Conservation (phyloP, 2,329 filamentous ascomycete species). For the Colletotrichum camelliae region DNA sequence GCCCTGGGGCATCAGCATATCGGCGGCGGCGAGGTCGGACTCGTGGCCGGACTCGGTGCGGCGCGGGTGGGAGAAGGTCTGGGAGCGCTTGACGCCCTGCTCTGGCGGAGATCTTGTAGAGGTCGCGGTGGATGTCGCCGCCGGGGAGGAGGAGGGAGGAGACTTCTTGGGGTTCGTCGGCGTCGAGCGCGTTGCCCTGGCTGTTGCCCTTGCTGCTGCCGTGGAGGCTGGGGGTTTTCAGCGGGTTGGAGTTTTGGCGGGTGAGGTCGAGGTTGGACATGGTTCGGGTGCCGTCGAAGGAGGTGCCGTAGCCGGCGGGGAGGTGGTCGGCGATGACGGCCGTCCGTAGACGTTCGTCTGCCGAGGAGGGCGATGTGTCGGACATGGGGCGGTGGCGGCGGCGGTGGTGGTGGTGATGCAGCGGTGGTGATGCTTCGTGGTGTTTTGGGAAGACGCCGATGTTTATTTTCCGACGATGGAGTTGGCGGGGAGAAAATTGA, state of each 20-base stretch:
- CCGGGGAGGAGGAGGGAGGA: constrained; percentile 77
- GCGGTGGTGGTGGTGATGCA: not conserved
- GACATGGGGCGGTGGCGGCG: no score
- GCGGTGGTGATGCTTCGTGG: not conserved
- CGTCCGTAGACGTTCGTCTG: constrained; percentile 12
- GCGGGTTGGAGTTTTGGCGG: not conserved
- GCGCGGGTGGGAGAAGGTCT: constrained; percentile 68
- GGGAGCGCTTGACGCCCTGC: constrained; percentile 59
- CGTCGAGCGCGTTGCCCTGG: constrained; percentile 15
- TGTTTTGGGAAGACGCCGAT: not conserved
- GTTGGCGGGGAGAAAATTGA: not conserved
- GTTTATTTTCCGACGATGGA: not conserved
- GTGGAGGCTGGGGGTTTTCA: not conserved
- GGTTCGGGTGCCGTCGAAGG: constrained; percentile 22
- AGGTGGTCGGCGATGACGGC: constrained; percentile 22
- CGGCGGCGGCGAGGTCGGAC: constrained; percentile 21
- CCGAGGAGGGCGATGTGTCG: constrained; percentile 9
- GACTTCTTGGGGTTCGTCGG: constrained; percentile 42
- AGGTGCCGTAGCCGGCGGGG: constrained; percentile 22
- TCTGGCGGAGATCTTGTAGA: constrained; percentile 75
- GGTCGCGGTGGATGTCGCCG: constrained; percentile 79
- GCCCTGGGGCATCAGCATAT: constrained; percentile 23
- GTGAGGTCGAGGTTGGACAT: constrained; percentile 11
- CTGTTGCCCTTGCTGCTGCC: constrained; percentile 16
- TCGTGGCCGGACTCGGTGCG: constrained; percentile 22